These are phyloP conservation scores for Saksenaea oblongispora DNA, from an alignment of 371 early-diverging fungal genomes.

Conservation along the genomic window DNA sequence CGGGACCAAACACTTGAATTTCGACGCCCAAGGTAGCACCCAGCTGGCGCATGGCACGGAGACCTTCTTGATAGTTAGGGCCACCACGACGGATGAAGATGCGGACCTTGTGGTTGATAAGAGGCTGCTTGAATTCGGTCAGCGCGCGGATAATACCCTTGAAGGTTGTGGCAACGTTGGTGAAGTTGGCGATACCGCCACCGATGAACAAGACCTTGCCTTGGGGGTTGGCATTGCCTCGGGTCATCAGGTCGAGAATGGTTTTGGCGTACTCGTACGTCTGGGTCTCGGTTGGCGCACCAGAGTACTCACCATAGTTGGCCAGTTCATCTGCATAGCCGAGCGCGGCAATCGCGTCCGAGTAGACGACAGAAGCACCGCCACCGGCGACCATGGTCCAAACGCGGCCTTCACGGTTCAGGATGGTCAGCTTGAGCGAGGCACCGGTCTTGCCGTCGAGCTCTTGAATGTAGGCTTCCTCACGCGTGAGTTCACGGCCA, in stretches of 20 bases:
- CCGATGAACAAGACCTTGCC: constrained; percentile 97
- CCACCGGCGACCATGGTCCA: constrained; percentile 99
- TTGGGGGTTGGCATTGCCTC: constrained; percentile 76
- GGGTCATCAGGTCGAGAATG: constrained; percentile 96
- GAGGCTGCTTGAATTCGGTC: constrained; percentile 84
- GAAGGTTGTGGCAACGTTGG: constrained; percentile 98
- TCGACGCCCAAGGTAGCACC: constrained; percentile 92
- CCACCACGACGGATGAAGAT: constrained; percentile 98
- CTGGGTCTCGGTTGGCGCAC: constrained; percentile 97
- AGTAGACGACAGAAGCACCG: constrained; percentile 96
- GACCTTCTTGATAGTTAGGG: constrained; percentile 98
- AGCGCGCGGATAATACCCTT: constrained; percentile 97
- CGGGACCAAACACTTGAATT: constrained; percentile 96
- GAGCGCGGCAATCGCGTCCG: constrained; percentile 96
- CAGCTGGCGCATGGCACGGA: constrained; percentile 91
- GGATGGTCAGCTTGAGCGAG: constrained; percentile 93
- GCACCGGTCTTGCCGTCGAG: constrained; percentile 98
- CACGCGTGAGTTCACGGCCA: constrained; percentile 93
- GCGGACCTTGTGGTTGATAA: constrained; percentile 86
- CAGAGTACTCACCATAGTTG: constrained; percentile 99
- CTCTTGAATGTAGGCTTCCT: constrained; percentile 97
- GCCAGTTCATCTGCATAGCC: constrained; percentile 94
- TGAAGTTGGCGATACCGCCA: constrained; percentile 99
- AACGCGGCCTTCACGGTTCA: constrained; percentile 92
- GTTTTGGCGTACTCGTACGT: constrained; percentile 99